These are phyloP conservation scores for Dunaliella primolecta DNA, from an alignment of 139 green algal genomes.

Conservation along the genomic window DNA sequence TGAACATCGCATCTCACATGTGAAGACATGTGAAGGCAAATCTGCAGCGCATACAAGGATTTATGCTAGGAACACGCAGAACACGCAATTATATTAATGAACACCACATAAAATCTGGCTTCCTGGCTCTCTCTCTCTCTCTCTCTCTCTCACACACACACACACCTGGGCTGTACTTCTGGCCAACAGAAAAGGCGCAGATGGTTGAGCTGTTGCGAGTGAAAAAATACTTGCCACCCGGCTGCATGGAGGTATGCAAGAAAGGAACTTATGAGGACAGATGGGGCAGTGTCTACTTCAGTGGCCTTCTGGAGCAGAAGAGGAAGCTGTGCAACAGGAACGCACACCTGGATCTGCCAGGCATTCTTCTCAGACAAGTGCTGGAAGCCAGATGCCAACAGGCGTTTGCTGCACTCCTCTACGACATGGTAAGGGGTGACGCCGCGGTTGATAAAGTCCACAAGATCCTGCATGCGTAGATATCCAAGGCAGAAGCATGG, in stretches of 20 bases:
- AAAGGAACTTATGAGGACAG: too few relatives aligned
- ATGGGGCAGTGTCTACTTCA: too few relatives aligned
- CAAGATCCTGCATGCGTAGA: slow-evolving; percentile 24
- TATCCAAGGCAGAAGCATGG: neutral
- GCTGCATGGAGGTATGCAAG: slow-evolving; percentile 30
- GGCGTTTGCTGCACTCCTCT: slow-evolving; percentile 54
- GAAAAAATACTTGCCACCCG: slow-evolving; percentile 89
- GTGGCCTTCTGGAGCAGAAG: too few relatives aligned
- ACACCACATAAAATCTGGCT: too few relatives aligned
- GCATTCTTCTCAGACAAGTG: slow-evolving; percentile 69
- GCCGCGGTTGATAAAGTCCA: slow-evolving; percentile 71
- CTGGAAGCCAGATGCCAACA: slow-evolving; percentile 66
- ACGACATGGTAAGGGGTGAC: slow-evolving; percentile 81
- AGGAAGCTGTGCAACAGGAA: too few relatives aligned
- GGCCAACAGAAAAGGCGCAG: slow-evolving; percentile 88
- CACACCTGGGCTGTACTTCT: slow-evolving; percentile 57
- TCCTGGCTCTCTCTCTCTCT: too few relatives aligned
- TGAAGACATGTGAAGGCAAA: too few relatives aligned
- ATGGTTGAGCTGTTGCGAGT: slow-evolving; percentile 90
- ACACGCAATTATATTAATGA: too few relatives aligned
- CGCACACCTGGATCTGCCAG: slow-evolving; percentile 59
- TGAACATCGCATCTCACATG: neutral
- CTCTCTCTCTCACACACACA: too few relatives aligned
- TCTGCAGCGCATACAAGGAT: too few relatives aligned
- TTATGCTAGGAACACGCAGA: too few relatives aligned